Percentiles rank a stretch among this genome's conserved stretches.
Conservation (phyloP, 1,284 basidiomycete species). For the Phaffia rhodozyma region DNA sequence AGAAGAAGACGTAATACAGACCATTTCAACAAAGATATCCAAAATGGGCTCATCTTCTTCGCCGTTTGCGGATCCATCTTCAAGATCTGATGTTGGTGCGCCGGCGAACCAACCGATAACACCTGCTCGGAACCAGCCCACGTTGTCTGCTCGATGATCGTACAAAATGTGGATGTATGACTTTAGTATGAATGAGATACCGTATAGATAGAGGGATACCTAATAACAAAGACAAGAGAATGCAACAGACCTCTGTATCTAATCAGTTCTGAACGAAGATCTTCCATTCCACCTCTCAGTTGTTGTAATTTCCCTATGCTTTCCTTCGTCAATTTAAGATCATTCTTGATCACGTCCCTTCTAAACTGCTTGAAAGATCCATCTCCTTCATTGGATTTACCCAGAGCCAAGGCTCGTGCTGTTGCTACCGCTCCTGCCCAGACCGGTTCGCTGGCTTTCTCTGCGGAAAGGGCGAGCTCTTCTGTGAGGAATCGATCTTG, state of each 20-base stretch:
- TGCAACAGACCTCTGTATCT: conserved; percentile 1
- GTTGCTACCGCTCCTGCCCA: neutral
- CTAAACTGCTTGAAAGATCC: neutral
- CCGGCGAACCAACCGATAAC: conserved; percentile 15
- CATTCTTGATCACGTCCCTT: conserved; percentile 9
- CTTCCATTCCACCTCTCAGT: conserved; percentile 15
- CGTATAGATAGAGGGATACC: neutral
- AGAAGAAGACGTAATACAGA: neutral
- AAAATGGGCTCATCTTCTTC: neutral
- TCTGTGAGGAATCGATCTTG: conserved; percentile 12
- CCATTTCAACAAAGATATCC: conserved; percentile 7
- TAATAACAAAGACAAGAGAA: no score
- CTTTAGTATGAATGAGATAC: neutral
- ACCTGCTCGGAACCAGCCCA: conserved; percentile 4
- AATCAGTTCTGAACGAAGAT: conserved; percentile 11
- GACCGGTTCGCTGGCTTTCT: conserved; percentile 3
- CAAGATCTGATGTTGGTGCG: neutral
- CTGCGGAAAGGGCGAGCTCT: neutral
- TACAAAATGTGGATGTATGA: no score
- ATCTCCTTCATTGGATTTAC: neutral
- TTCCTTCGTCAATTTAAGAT: conserved; percentile 11
- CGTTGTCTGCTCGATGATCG: neutral
- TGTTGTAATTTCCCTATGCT: conserved; percentile 7
- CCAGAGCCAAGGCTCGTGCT: neutral
- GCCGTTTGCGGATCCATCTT: neutral